phyloP scores from a whole-genome alignment of 495 filamentous ascomycete genomes.

The Penicillium ochrochloron region DNA sequence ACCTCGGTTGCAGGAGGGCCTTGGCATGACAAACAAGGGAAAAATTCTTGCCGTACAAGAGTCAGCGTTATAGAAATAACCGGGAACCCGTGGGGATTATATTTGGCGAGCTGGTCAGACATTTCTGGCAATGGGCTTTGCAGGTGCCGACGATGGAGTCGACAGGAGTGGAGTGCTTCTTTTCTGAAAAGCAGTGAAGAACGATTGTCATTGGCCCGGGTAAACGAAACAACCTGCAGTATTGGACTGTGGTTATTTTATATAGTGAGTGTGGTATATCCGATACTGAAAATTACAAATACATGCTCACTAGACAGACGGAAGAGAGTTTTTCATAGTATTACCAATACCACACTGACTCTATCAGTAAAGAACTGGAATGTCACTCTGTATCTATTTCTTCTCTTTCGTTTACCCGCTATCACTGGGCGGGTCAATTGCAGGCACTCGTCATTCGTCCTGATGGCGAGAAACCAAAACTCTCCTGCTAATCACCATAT shows the following conservation, averaged over 20 bases:
- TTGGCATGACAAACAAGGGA: conserved; percentile 2
- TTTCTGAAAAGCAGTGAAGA: background rate
- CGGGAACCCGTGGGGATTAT: conserved; percentile 8
- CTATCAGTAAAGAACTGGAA: background rate
- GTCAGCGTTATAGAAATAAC: conserved; percentile 3
- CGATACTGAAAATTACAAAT: background rate
- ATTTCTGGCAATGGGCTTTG: background rate
- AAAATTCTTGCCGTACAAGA: conserved; percentile 2
- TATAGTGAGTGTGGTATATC: background rate
- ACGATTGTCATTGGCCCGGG: conserved; percentile 8
- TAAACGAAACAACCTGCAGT: conserved; percentile 10
- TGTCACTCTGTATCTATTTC: background rate
- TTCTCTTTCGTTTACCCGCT: conserved; percentile 1
- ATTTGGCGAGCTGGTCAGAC: background rate
- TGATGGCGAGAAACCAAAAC: background rate
- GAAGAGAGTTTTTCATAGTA: background rate
- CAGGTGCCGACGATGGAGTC: background rate
- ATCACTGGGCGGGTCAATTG: background rate
- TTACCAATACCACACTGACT: background rate
- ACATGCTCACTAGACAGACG: background rate
- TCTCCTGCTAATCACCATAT: background rate
- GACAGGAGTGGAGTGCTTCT: background rate
- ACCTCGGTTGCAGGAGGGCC: background rate
- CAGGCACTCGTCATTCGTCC: background rate
- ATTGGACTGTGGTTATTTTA: background rate